Percentiles rank a stretch among this genome's conserved stretches.
These are phyloP conservation scores for Onygenales sp. DNA, from an alignment of 2,329 filamentous ascomycete genomes.

Conservation along the genomic window DNA sequence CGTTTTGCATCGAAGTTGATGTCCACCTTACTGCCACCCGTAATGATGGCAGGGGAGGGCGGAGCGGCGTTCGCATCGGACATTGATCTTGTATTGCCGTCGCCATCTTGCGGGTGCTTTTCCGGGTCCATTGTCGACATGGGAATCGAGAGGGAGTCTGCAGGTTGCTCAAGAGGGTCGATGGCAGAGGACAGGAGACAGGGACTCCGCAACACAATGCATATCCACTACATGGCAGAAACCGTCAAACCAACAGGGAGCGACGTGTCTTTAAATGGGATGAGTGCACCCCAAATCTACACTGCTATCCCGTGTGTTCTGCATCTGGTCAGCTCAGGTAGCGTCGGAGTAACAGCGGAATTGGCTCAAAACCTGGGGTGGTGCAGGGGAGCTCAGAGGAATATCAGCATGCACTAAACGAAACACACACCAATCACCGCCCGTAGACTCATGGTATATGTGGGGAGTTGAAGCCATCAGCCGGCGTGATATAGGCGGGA, in stretches of 20 bases:
- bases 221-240: background rate
- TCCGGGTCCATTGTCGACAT: background rate
- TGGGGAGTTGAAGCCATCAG: background rate
- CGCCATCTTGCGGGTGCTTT: background rate
- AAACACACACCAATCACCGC: background rate
- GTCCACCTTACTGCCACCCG: background rate
- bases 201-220: background rate
- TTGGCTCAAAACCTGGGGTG: background rate
- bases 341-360: background rate
- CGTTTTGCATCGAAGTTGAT: constrained; percentile 13
- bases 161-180: background rate
- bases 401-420: background rate
- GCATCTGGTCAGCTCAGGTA: background rate
- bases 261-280: background rate
- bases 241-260: background rate
- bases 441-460: background rate
- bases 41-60: background rate
- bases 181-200: background rate
- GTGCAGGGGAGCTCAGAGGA: background rate
- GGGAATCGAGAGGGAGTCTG: background rate
- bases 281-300: background rate
- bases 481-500: background rate
- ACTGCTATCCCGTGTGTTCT: background rate
- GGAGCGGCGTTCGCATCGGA: background rate
- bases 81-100: background rate